Evolutionary conservation across 2,329 filamentous ascomycete genomes (phyloP), one percentile per base, ranked within the genome.

Genomic region (Scedosporium minutisporum): DNA sequence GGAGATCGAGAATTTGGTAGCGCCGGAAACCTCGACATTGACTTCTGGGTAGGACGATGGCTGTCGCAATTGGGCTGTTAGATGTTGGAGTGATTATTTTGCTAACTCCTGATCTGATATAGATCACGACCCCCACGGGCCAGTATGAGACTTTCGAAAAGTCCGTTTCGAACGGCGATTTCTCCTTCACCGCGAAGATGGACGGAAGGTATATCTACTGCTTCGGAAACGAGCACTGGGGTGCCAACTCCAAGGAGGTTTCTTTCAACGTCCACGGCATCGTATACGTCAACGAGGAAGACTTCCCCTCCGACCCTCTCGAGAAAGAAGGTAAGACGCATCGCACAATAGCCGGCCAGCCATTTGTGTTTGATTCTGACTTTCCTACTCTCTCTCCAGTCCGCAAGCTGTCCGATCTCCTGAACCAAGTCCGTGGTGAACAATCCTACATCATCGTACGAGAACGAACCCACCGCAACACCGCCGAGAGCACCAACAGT

Each of bases 251-350:
- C 74, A 99, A 99, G 79, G 95, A 99, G 76, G 93, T 99, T 62
- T 96, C 91, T 63, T 99, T 99, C 86, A 99, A 99, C 76, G 95
- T 99, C 61, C 95, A 99, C 78, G 95, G 95, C 69, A 91, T 99
- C 67, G 93, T 99, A 73, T 99, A 97, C 77, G 92, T 99, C 60
- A 89, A 90, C 63, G 95, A 97, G 76, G 81, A 84, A 64, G 93
- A 97, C 70, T 83, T 88, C 65, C 85, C 90, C 29, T 84, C 89
- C 69, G 93, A 97, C 72, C 95, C 95, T 21, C 81, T 99, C 68
- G 95, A 99, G 75, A 83, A 84, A 66, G 95, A 97, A 86, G 88
- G 91, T 93, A 82, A 65, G 80, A 14, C 42, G n/a, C 41, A 7
- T 46, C 16, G 18, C 33, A 38, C 3, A 27, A 21, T 10, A 23